Base-by-base conservation (phyloP, 345 rosid genomes). In the Eucalyptus dawsonii region DNA sequence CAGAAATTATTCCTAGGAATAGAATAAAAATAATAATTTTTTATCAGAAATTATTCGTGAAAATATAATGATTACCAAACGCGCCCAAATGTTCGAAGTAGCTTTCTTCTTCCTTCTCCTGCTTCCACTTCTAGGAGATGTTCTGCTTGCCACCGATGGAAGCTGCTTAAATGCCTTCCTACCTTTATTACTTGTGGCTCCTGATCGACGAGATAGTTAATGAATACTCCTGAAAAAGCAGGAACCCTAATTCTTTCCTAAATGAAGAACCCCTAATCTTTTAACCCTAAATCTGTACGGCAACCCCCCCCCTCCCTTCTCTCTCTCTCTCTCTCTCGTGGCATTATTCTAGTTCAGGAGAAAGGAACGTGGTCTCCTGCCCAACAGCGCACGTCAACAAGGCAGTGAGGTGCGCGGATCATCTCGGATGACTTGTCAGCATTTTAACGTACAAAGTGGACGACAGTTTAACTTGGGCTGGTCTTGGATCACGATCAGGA, bases 1-100 rank as follows among this genome's bases (percentile, higher is more conserved):
- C 0, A 6, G 0, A 51, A 51, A 51, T 51, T 51, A 3, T 16
- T 51, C 8, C 1, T 3, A 1, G 0, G 3, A 51, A 51, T 1
- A 16, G 1, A 51, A 51, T 51, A 51, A 51, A 51, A 15, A 50
- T n/a, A 51, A 50, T 6, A 1, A 51, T 51, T 6, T 50, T 51
- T 51, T 51, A 51, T 51, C 1, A 16, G 0, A 51, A 51, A 51
- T 51, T 3, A 2, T 51, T 16, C 2, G 0, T 3, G 1, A 3
- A 6, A 51, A 51, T 2, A 51, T 1, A 6, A 51, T 51, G 1
- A 1, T 51, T 51, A 51, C 1, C 8, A 16, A 51, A 50, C 0
- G 4, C 53, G 3, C 3, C 3, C 0, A 0, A 8, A 19, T 4
- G 5, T 53, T 4, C 2, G 2, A 53, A 53, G 11, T 19, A 53